Conservation (phyloP, 148 eudicot genomes). For the Nepenthes mirabilis region DNA sequence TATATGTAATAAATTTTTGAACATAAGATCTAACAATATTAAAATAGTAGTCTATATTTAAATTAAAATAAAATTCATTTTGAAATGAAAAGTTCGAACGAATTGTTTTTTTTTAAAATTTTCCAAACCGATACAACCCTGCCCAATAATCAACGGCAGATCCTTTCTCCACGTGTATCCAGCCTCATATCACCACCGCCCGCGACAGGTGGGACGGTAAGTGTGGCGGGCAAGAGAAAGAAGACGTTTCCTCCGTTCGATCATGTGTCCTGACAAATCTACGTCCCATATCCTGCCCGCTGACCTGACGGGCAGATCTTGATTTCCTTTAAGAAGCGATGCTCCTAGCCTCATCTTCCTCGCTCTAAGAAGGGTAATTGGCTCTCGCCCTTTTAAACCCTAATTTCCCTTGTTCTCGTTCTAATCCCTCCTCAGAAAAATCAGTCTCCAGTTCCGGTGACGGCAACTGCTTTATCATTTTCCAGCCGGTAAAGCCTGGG, state of each 20-base stretch:
- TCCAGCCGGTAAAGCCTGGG: no score
- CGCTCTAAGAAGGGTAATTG: conserved; percentile 12
- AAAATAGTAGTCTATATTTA: no score
- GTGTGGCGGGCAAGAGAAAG: conserved; percentile 10
- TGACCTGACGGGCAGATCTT: conserved; percentile 20
- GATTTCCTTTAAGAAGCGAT: conserved; percentile 25
- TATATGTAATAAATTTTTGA: no score
- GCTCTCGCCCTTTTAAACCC: neutral
- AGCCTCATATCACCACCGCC: conserved; percentile 19
- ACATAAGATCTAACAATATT: no score
- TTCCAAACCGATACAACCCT: no score
- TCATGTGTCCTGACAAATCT: neutral
- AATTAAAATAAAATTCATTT: no score
- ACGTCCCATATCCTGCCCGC: conserved; percentile 22
- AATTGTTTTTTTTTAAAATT: no score
- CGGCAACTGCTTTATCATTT: no score
- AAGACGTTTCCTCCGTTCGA: conserved; percentile 9
- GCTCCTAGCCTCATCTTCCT: conserved; percentile 12
- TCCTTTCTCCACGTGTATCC: conserved; percentile 20
- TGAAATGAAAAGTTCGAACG: no score
- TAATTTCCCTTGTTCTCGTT: no score
- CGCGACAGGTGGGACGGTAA: conserved; percentile 21
- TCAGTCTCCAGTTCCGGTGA: no score
- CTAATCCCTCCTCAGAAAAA: no score
- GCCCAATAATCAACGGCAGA: conserved; percentile 1